These are phyloP conservation scores for Backusella australiensis DNA, from an alignment of 192 early-diverging fungal genomes.

Conservation along the genomic window DNA sequence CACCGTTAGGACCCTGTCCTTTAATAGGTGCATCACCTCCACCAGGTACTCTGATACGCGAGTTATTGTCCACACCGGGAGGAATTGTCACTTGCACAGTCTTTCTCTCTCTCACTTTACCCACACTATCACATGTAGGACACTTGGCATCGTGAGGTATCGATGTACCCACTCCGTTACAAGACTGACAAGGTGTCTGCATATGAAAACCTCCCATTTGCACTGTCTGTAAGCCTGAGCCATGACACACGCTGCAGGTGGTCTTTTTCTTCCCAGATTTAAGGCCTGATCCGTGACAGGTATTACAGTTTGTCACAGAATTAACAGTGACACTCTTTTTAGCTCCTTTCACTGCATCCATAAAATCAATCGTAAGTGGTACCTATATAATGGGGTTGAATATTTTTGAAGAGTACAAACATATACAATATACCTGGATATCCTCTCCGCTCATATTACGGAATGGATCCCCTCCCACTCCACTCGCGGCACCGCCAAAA, in stretches of 20 bases:
- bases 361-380: slow-evolving; percentile 73
- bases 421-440: slow-evolving; percentile 45
- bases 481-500: slow-evolving; percentile 29
- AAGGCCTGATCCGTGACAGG: slow-evolving; percentile 80
- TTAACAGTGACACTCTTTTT: slow-evolving; percentile 66
- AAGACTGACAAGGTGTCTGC: slow-evolving; percentile 77
- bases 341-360: slow-evolving; percentile 87
- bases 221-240: slow-evolving; percentile 81
- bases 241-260: slow-evolving; percentile 75
- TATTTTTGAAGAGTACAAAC: not conserved
- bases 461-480: slow-evolving; percentile 14
- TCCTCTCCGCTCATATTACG: slow-evolving; percentile 51
- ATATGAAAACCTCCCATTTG: slow-evolving; percentile 89
- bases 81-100: slow-evolving; percentile 79
- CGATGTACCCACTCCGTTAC: slow-evolving; percentile 79
- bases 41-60: slow-evolving; percentile 71
- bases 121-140: slow-evolving; percentile 75
- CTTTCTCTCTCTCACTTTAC: slow-evolving; percentile 69
- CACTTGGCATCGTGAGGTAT: slow-evolving; percentile 71
- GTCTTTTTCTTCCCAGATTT: slow-evolving; percentile 71
- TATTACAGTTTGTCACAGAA: slow-evolving; percentile 66
- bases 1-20: slow-evolving; percentile 72
- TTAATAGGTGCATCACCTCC: slow-evolving; percentile 82
- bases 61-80: slow-evolving; percentile 81
- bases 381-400: slow-evolving; percentile 11